Percentiles rank a stretch among this genome's conserved stretches.
Evolutionary conservation across 1,284 basidiomycete genomes (phyloP).

Genomic region (Blastosporella zonata): DNA sequence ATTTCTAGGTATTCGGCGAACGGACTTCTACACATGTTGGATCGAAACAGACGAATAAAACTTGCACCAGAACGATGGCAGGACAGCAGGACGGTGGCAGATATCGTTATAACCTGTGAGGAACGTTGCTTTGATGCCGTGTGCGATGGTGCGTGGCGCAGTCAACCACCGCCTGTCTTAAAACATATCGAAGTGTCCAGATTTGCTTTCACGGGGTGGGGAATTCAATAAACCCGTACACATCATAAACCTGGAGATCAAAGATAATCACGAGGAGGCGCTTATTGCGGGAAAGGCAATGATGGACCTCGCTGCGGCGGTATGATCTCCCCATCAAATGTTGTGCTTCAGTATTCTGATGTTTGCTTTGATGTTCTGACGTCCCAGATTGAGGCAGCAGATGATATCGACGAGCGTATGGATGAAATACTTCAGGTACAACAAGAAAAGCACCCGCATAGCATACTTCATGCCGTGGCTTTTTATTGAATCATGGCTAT

Average conservation of each 20-base stretch:
- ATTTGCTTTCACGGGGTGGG: constrained; percentile 85
- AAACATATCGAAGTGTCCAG: constrained; percentile 40
- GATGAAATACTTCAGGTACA: constrained; percentile 82
- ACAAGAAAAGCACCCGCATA: constrained; percentile 89
- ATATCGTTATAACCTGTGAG: constrained; percentile 98
- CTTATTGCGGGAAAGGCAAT: constrained; percentile 94
- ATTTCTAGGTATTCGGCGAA: constrained; percentile 84
- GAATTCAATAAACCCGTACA: constrained; percentile 95
- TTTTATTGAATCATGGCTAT: constrained; percentile 58
- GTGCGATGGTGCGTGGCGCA: constrained; percentile 77
- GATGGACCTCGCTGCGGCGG: constrained; percentile 87
- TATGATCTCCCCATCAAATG: constrained; percentile 39
- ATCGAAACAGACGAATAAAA: constrained; percentile 93
- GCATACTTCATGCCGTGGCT: constrained; percentile 85
- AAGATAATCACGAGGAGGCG: constrained; percentile 99
- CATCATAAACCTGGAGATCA: constrained; percentile 98
- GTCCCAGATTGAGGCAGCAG: constrained; percentile 77
- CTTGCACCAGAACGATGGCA: constrained; percentile 96
- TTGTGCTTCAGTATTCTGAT: constrained; percentile 14
- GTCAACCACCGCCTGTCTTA: background rate
- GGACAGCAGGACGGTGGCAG: constrained; percentile 82
- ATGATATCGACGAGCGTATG: constrained; percentile 91
- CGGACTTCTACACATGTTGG: constrained; percentile 96
- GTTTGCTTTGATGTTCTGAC: constrained; percentile 14
- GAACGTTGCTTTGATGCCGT: constrained; percentile 99